These are phyloP conservation scores for Coniochaeta prunicola DNA, from an alignment of 2,329 filamentous ascomycete species.

Conservation along the genomic window DNA sequence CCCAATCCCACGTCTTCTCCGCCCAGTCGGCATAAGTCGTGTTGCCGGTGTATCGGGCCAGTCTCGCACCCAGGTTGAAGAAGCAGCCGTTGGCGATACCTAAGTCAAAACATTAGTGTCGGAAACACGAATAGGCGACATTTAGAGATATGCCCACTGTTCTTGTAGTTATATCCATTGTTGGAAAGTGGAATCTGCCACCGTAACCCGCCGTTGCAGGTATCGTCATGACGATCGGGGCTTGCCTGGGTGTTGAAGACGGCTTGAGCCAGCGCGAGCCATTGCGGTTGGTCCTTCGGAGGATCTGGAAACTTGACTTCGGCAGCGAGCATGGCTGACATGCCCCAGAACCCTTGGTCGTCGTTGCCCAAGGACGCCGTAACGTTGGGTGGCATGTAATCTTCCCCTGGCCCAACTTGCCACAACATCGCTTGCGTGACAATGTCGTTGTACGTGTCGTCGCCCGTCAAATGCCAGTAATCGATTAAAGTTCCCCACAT, in stretches of 20 bases:
- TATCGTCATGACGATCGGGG: constrained; percentile 54
- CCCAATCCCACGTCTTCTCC: constrained; percentile 56
- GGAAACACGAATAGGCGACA: constrained; percentile 5
- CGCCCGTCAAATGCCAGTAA: constrained; percentile 63
- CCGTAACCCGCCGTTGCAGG: constrained; percentile 63
- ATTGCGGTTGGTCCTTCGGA: constrained; percentile 45
- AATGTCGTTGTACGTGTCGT: constrained; percentile 53
- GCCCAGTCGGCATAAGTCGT: constrained; percentile 57
- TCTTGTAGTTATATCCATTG: constrained; percentile 71
- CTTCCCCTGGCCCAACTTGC: constrained; percentile 46
- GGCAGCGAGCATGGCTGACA: constrained; percentile 61
- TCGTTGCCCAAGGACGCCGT: constrained; percentile 56
- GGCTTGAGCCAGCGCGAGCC: constrained; percentile 60
- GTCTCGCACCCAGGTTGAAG: constrained; percentile 59
- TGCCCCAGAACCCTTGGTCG: constrained; percentile 65
- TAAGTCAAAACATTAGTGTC: constrained; percentile 6
- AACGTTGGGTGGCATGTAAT: constrained; percentile 56
- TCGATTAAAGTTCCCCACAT: constrained; percentile 64
- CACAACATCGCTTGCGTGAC: constrained; percentile 49
- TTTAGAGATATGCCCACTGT: constrained; percentile 19
- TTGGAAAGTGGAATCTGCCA: constrained; percentile 76
- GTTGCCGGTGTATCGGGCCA: constrained; percentile 65
- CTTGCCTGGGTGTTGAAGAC: constrained; percentile 58
- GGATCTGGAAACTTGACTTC: constrained; percentile 58
- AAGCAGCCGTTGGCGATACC: constrained; percentile 56